A percentile compares a stretch with the other conserved stretches of the same genome.
Conservation (phyloP, 495 filamentous ascomycete genomes). For the Aspergillus mulundensis region DNA sequence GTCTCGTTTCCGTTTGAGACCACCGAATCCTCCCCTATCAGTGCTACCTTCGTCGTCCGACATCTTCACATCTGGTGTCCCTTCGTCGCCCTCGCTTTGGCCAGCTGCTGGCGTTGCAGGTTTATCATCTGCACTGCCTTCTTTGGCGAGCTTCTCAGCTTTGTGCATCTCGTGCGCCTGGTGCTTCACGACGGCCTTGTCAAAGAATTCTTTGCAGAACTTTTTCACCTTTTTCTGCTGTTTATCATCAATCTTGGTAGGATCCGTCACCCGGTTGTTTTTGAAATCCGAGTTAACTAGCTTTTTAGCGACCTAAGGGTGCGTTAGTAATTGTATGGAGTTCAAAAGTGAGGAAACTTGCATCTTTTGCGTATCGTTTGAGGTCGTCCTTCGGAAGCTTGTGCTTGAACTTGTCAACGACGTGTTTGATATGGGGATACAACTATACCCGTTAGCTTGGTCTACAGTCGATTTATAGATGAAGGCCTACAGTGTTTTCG, state of each 20-base stretch:
- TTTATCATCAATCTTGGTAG: slow-evolving; percentile 70
- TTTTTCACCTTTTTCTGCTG: slow-evolving; percentile 77
- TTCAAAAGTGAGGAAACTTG: slow-evolving; percentile 27
- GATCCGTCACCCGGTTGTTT: slow-evolving; percentile 75
- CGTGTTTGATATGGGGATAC: slow-evolving; percentile 75
- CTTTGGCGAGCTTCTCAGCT: slow-evolving; percentile 41
- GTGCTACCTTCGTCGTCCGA: slow-evolving; percentile 52
- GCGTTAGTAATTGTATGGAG: slow-evolving; percentile 7
- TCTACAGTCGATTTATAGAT: not conserved
- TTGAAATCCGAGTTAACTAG: slow-evolving; percentile 88
- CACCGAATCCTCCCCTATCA: not conserved
- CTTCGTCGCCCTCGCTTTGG: slow-evolving; percentile 31
- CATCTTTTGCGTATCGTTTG: slow-evolving; percentile 82
- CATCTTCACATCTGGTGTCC: slow-evolving; percentile 41
- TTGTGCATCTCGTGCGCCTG: slow-evolving; percentile 63
- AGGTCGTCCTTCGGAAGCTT: slow-evolving; percentile 83
- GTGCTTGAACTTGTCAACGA: slow-evolving; percentile 78
- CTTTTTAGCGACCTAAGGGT: slow-evolving; percentile 64
- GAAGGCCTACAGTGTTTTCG: slow-evolving; percentile 75
- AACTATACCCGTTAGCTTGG: slow-evolving; percentile 46
- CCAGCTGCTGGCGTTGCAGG: slow-evolving; percentile 16
- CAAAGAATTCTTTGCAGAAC: slow-evolving; percentile 79
- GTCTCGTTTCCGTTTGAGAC: slow-evolving; percentile 62
- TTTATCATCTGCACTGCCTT: slow-evolving; percentile 23
- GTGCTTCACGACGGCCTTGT: slow-evolving; percentile 76